These are phyloP conservation scores for Citrullus amarus DNA, from an alignment of 306 rosid species.

Conservation along the genomic window DNA sequence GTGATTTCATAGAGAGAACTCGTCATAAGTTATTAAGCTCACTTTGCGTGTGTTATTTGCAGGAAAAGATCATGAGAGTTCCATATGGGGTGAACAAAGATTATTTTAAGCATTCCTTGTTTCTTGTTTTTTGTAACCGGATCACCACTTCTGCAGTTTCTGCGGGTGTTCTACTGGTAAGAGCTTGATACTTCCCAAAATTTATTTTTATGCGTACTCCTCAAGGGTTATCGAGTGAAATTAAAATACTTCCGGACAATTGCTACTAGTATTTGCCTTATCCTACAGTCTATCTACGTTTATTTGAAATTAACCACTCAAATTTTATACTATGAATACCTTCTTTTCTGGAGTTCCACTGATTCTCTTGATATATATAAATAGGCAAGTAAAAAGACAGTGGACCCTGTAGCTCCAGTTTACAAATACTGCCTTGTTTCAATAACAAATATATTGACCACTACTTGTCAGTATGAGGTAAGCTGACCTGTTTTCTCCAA, in stretches of 20 bases:
- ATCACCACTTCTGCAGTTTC: conserved; percentile 84
- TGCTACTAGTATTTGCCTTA: neutral
- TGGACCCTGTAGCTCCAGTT: conserved; percentile 84
- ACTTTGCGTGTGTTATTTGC: conserved; percentile 16
- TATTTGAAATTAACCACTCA: neutral
- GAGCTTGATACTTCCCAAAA: neutral
- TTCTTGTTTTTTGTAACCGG: conserved; percentile 95
- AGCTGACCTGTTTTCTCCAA: neutral
- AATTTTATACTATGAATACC: neutral
- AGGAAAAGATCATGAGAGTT: conserved; percentile 98
- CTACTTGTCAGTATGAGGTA: conserved; percentile 96
- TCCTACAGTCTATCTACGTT: neutral
- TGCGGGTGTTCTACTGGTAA: conserved; percentile 68
- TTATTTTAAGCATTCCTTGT: conserved; percentile 61
- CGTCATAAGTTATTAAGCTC: neutral
- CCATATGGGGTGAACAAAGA: conserved; percentile 73
- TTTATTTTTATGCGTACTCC: neutral
- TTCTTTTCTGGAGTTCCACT: neutral
- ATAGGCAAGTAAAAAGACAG: conserved; percentile 65
- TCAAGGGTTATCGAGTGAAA: neutral
- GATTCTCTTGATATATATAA: neutral
- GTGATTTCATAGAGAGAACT: neutral
- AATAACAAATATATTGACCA: conserved; percentile 72
- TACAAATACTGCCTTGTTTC: conserved; percentile 76
- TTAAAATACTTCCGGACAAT: neutral